Conservation (phyloP, 2,329 filamentous ascomycete species). For the Penicillium sp. region DNA sequence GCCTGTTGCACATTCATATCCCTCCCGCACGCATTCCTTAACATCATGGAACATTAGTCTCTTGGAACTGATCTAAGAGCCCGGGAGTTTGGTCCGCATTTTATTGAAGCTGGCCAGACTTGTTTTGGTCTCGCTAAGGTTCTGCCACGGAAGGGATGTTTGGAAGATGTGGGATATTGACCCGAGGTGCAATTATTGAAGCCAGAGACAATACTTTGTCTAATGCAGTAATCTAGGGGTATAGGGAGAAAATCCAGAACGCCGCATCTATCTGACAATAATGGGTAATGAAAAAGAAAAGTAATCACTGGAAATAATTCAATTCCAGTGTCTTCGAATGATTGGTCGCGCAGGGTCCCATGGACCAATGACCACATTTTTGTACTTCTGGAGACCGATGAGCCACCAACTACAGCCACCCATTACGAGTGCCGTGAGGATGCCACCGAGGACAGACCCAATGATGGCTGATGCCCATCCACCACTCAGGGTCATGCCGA, state of each 20-base stretch:
- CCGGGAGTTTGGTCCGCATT: not conserved
- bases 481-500: constrained; percentile 63
- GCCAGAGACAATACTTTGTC: not conserved
- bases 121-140: not conserved
- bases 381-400: constrained; percentile 95
- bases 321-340: constrained; percentile 46
- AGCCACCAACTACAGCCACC: constrained; percentile 97
- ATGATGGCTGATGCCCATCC: constrained; percentile 60
- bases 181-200: not conserved
- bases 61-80: not conserved
- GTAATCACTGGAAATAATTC: not conserved
- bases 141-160: not conserved
- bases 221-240: constrained; percentile 20
- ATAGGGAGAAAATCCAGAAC: constrained; percentile 17
- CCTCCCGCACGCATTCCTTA: constrained; percentile 14
- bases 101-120: not conserved
- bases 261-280: constrained; percentile 15
- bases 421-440: constrained; percentile 76
- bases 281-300: constrained; percentile 1
- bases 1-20: constrained; percentile 11
- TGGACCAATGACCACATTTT: constrained; percentile 96
- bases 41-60: constrained; percentile 6
- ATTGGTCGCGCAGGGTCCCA: constrained; percentile 91
- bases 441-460: constrained; percentile 74
- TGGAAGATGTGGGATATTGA: not conserved